Percentiles rank a stretch among this genome's conserved stretches.
phyloP scores from a whole-genome alignment of 306 rosid genomes.

The Quillaja saponaria region DNA sequence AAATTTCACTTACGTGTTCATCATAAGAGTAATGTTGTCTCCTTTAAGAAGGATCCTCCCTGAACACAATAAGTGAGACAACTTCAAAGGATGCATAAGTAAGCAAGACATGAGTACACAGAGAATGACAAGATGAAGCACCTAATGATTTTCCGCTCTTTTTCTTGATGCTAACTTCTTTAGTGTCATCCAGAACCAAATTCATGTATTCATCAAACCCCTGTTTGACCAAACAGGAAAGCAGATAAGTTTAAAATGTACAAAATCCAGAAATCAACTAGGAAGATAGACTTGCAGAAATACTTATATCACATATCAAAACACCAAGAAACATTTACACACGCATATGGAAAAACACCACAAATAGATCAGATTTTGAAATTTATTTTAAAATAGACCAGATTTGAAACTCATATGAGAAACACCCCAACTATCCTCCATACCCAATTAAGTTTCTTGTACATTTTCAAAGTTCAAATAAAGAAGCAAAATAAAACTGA shows the following conservation, averaged over 20 bases:
- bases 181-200: constrained; percentile 64
- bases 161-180: constrained; percentile 79
- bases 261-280: neutral
- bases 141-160: constrained; percentile 72
- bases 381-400: no score
- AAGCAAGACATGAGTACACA: neutral
- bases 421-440: no score
- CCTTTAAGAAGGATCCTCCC: constrained; percentile 92
- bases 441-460: no score
- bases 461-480: no score
- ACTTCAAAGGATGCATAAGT: constrained; percentile 23
- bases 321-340: neutral
- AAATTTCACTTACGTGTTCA: constrained; percentile 66
- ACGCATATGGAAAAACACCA: no score
- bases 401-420: no score
- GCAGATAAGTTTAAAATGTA: neutral
- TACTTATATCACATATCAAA: no score
- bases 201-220: constrained; percentile 80
- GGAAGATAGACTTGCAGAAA: neutral
- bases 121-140: constrained; percentile 13
- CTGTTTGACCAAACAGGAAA: constrained; percentile 31
- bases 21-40: constrained; percentile 87
- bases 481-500: no score
- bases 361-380: no score
- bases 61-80: constrained; percentile 26